A percentile compares a stretch with the other conserved stretches of the same genome.
phyloP scores from a whole-genome alignment of 768 basidiomycete species.

The Dioszegia aurantiaca region DNA sequence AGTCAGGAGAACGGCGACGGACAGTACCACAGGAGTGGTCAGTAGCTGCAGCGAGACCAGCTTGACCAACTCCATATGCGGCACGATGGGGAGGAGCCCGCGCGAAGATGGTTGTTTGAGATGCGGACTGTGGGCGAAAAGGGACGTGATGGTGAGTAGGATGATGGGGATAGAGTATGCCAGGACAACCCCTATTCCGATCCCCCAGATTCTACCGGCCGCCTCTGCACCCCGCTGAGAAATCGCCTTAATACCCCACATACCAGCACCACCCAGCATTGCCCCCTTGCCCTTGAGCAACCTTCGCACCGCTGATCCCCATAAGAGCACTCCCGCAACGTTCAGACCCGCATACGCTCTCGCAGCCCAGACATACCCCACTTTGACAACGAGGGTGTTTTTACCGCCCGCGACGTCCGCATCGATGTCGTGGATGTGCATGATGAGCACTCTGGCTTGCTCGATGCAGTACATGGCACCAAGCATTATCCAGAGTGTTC shows the following conservation, averaged over 20 bases:
- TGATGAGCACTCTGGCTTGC: conserved; percentile 36
- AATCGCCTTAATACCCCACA: not conserved
- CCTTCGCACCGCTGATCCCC: conserved; percentile 5
- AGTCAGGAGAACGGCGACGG: not conserved
- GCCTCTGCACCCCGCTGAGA: not conserved
- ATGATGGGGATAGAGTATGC: conserved; percentile 23
- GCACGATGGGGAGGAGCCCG: not conserved
- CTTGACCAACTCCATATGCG: conserved; percentile 10
- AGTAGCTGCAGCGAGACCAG: conserved; percentile 17
- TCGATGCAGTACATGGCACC: conserved; percentile 28
- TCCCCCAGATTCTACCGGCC: conserved; percentile 17
- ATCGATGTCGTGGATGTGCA: conserved; percentile 39
- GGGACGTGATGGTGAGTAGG: conserved; percentile 19
- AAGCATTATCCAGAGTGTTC: conserved; percentile 20
- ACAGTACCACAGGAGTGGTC: conserved; percentile 21
- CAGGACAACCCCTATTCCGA: conserved; percentile 14
- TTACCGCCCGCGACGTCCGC: conserved; percentile 28
- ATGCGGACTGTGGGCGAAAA: conserved; percentile 20
- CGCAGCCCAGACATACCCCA: conserved; percentile 19
- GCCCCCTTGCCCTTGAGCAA: not conserved
- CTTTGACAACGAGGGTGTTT: conserved; percentile 22
- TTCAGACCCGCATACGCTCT: conserved; percentile 25
- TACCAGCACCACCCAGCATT: conserved; percentile 1
- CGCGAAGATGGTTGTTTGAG: not conserved
- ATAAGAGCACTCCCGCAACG: conserved; percentile 11